Evolutionary conservation across 116 monocot genomes (phyloP).

Genomic region (Cymodocea nodosa): DNA sequence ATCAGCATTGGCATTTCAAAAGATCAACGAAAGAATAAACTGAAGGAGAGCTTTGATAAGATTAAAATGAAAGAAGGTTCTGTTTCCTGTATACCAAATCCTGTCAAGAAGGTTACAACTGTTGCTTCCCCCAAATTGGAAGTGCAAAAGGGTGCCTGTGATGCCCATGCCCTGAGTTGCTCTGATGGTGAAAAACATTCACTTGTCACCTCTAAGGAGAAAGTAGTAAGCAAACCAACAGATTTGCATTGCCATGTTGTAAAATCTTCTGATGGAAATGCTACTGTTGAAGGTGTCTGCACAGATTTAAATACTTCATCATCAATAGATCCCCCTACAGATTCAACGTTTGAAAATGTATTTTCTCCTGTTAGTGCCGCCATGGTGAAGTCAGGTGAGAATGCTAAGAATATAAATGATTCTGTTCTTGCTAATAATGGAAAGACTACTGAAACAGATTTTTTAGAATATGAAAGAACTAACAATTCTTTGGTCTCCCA

Average conservation of each 20-base stretch:
- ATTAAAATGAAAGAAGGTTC: too few relatives aligned
- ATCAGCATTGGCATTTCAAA: background rate
- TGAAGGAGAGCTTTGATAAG: too few relatives aligned
- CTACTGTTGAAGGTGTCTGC: background rate
- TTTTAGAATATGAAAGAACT: background rate
- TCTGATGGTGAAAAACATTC: background rate
- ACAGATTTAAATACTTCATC: background rate
- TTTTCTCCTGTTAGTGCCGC: background rate
- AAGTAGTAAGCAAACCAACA: background rate
- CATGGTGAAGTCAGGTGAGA: background rate
- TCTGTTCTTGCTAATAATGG: background rate
- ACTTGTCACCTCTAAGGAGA: background rate
- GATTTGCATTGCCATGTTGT: background rate
- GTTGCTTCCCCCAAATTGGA: background rate
- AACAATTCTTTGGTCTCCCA: background rate
- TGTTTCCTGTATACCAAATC: background rate
- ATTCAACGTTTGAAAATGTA: background rate
- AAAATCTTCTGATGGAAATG: slow-evolving; percentile 1
- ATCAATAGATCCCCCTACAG: too few relatives aligned
- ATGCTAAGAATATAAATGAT: background rate
- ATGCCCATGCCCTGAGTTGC: background rate
- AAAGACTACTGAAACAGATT: background rate
- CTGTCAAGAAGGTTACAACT: background rate
- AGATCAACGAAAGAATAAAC: background rate
- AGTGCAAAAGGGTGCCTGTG: background rate